A percentile compares a stretch with the other conserved stretches of the same genome.
Conservation (phyloP, 768 basidiomycete species). For the Termitomyces sp. region DNA sequence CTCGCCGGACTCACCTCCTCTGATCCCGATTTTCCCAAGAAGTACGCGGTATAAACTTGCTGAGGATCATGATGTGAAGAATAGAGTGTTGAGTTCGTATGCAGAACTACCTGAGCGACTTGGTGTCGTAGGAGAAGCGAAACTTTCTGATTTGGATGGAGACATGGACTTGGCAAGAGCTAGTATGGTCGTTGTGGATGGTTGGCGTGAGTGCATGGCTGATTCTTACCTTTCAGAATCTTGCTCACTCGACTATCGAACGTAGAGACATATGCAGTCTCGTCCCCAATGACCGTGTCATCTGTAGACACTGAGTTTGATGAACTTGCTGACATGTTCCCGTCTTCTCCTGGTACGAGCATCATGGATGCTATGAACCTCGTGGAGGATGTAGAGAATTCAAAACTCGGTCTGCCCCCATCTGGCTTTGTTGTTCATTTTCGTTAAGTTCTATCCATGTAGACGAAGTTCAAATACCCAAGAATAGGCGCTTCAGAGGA, state of each 20-base stretch:
- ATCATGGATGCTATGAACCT: slow-evolving; percentile 22
- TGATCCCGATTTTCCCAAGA: slow-evolving; percentile 28
- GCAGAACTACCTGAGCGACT: slow-evolving; percentile 36
- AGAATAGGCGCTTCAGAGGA: slow-evolving; percentile 42
- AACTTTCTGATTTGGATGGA: slow-evolving; percentile 12
- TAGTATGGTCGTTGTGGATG: slow-evolving; percentile 55
- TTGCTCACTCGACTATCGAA: background rate
- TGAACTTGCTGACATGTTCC: slow-evolving; percentile 36
- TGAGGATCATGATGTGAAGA: background rate
- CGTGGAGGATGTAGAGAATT: slow-evolving; percentile 30
- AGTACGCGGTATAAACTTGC: background rate
- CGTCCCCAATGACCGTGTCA: slow-evolving; percentile 36
- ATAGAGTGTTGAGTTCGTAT: slow-evolving; percentile 4
- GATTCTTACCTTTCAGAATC: background rate
- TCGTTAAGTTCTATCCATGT: background rate
- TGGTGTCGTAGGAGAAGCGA: slow-evolving; percentile 12
- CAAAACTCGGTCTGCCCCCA: slow-evolving; percentile 41
- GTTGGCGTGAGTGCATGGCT: slow-evolving; percentile 49
- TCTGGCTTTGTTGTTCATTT: background rate
- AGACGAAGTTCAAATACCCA: slow-evolving; percentile 54
- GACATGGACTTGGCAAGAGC: slow-evolving; percentile 28
- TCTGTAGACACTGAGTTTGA: slow-evolving; percentile 42
- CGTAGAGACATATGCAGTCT: slow-evolving; percentile 31
- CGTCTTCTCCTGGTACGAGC: slow-evolving; percentile 44
- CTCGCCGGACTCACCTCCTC: slow-evolving; percentile 20